Evolutionary conservation across 208 protist species (phyloP).

Genomic region (Wallacemonas sp.): DNA sequence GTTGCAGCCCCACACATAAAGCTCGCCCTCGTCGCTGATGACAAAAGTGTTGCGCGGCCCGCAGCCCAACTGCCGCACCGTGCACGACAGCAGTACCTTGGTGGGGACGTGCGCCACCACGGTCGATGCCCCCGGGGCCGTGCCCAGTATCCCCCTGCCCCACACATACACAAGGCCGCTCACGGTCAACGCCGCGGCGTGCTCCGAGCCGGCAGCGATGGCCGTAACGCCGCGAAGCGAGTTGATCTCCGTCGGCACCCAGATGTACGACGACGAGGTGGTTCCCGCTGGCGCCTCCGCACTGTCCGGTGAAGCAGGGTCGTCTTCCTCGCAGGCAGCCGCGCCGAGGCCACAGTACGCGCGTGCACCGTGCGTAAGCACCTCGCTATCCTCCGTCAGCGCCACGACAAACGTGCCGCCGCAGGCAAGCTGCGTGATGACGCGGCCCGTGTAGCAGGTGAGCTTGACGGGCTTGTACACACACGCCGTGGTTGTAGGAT

Average conservation of each 20-base stretch:
- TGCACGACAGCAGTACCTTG: constrained; percentile 41
- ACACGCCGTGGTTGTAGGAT: background rate
- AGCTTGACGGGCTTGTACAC: constrained; percentile 45
- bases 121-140: background rate
- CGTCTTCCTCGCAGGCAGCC: background rate
- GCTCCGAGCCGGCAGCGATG: constrained; percentile 54
- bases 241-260: constrained; percentile 21
- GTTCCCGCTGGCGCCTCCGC: too few relatives aligned
- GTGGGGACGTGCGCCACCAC: constrained; percentile 28
- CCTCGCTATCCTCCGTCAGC: constrained; percentile 46
- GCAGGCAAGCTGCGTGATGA: constrained; percentile 70
- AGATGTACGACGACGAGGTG: background rate
- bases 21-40: constrained; percentile 54
- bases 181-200: constrained; percentile 63
- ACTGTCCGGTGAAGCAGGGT: too few relatives aligned
- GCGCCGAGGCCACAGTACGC: constrained; percentile 53
- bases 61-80: constrained; percentile 58
- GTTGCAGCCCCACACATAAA: constrained; percentile 81
- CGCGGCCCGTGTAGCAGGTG: constrained; percentile 15
- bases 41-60: constrained; percentile 62
- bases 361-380: constrained; percentile 57
- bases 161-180: constrained; percentile 60
- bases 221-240: constrained; percentile 31
- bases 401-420: constrained; percentile 66
- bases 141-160: constrained; percentile 52